A percentile compares a stretch with the other conserved stretches of the same genome.
phyloP scores from a whole-genome alignment of 2,329 filamentous ascomycete species.

The Sclerotinia spermophila region DNA sequence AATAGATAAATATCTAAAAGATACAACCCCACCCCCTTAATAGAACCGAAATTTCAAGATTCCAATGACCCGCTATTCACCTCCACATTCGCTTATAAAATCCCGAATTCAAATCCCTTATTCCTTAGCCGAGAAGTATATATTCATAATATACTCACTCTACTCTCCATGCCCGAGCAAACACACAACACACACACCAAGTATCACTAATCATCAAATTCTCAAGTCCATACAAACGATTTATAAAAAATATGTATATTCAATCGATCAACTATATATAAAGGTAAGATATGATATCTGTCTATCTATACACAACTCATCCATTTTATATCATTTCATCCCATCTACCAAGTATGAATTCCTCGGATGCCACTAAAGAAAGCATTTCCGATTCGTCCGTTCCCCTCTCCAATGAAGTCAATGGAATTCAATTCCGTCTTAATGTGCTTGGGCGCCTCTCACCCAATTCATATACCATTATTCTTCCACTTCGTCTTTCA shows the following conservation, averaged over 20 bases:
- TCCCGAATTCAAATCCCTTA: too few relatives aligned
- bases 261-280: not conserved
- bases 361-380: not conserved
- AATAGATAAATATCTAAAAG: too few relatives aligned
- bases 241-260: not conserved
- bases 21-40: too few relatives aligned
- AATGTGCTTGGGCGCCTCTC: not conserved
- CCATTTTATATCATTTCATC: not conserved
- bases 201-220: not conserved
- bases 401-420: not conserved
- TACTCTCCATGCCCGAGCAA: not conserved
- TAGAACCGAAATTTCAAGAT: too few relatives aligned
- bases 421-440: not conserved
- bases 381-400: not conserved
- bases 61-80: too few relatives aligned
- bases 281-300: not conserved
- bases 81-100: too few relatives aligned
- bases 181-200: not conserved
- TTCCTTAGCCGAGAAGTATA: too few relatives aligned
- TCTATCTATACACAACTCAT: not conserved
- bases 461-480: not conserved
- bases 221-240: not conserved
- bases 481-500: not conserved
- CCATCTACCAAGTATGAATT: not conserved
- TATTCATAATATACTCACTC: too few relatives aligned